These are phyloP conservation scores for Podospora anserina DNA, from an alignment of 495 filamentous ascomycete species.

Conservation along the genomic window DNA sequence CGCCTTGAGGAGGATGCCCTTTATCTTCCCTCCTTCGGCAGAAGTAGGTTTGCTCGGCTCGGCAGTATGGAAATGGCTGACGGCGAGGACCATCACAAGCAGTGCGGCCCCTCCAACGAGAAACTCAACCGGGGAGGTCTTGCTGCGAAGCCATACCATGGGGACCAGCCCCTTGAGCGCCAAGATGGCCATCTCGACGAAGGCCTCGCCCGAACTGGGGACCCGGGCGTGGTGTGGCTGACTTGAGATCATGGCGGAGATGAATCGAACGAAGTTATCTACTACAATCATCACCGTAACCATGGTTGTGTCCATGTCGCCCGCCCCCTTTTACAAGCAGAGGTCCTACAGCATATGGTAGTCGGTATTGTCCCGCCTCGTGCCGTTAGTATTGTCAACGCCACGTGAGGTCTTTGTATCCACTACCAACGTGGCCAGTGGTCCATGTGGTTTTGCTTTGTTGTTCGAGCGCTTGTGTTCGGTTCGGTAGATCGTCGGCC, in stretches of 20 bases:
- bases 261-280: not conserved
- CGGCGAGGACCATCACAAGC: not conserved
- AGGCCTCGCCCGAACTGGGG: conserved; percentile 7
- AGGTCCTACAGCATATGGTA: not conserved
- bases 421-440: not conserved
- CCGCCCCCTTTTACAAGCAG: not conserved
- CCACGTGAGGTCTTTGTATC: not conserved
- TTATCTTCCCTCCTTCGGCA: not conserved
- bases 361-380: not conserved
- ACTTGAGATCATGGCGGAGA: not conserved
- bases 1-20: not conserved
- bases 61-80: not conserved
- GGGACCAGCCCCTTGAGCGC: conserved; percentile 24
- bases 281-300: not conserved
- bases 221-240: not conserved
- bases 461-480: not conserved
- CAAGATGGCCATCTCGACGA: conserved; percentile 17
- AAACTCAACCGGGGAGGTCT: conserved; percentile 21
- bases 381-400: not conserved
- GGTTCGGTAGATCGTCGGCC: not conserved
- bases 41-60: not conserved
- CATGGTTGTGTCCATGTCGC: not conserved
- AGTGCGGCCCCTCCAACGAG: conserved; percentile 16
- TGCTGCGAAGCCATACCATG: conserved; percentile 27
- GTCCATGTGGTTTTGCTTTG: not conserved